Base-by-base conservation (phyloP, 2,329 filamentous ascomycete genomes). In the Epichloe aotearoae region DNA sequence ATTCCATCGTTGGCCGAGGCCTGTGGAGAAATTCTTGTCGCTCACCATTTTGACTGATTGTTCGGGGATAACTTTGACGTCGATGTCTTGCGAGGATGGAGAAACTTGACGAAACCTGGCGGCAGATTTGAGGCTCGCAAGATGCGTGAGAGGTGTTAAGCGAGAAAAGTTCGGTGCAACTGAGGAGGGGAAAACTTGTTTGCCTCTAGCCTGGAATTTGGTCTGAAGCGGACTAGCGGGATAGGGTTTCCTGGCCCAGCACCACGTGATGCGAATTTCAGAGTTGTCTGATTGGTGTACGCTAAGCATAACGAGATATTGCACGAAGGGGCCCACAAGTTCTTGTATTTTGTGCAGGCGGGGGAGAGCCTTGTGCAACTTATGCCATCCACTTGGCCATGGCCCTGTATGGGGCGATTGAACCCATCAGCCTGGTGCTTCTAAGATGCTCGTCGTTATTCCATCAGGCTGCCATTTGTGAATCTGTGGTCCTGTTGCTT, bases 41-140 rank as follows among this genome's bases (percentile, higher is more conserved):
- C 80, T 81, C 78, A 84, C 81, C 81, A 84, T 84, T 69, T 82
- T 84, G 80, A 74, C 74, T 77, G 70, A 76, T 74, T 74, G 66
- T 67, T 63, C 68, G 63, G 34, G 37, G 20, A 23, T 5, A 30
- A 65, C 66, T 62, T 63, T 66, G 63, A 63, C 62, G 64, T 69
- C 61, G 64, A 61, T 60, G 56, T 66, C 65, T 69, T 69, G 73
- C 71, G 74, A 75, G 71, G 65, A 61, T 64, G 58, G 65, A 62
- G 63, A 68, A 69, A 66, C 62, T 71, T 72, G 70, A 70, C 69
- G 67, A 74, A 75, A 76, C 76, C 73, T 75, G 72, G 66, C 64
- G 68, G 68, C 73, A 74, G 74, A 76, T 75, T 75, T 69, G 68
- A 69, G 66, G 69, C 71, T 73, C 70, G 71, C 66, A 69, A 68